These are phyloP conservation scores for Globisporangium sylvaticum DNA, from an alignment of 352 stramenopile species.

Conservation along the genomic window DNA sequence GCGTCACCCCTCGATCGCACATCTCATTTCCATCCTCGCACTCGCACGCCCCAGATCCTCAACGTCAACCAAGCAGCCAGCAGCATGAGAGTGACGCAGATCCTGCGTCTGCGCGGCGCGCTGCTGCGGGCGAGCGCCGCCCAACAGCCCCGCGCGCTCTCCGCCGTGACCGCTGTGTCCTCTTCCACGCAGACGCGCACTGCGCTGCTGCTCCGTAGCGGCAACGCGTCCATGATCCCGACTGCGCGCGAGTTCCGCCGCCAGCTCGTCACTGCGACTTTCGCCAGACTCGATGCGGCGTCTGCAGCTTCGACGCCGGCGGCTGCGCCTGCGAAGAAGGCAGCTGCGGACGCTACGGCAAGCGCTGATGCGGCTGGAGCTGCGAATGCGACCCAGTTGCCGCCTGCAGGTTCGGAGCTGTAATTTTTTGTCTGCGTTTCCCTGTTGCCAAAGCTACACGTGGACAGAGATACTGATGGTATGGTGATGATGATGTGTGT, in stretches of 20 bases:
- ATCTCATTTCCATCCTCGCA: slow-evolving; percentile 2
- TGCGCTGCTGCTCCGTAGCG: background rate
- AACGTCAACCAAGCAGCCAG: background rate
- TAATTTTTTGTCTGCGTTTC: background rate
- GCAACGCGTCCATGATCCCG: background rate
- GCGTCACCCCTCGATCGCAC: background rate
- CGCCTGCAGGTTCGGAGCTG: background rate
- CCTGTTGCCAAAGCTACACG: background rate
- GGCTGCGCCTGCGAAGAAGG: background rate
- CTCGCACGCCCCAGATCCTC: background rate
- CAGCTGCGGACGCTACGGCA: background rate
- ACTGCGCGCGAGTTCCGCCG: slow-evolving; percentile 1
- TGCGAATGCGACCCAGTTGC: background rate
- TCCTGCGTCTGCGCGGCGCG: slow-evolving; percentile 6
- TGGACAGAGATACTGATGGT: background rate
- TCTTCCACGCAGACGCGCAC: background rate
- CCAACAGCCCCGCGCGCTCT: background rate
- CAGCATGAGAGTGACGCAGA: slow-evolving; percentile 8
- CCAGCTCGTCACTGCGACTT: slow-evolving; percentile 1
- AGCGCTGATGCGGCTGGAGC: background rate
- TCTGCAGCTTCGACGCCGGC: background rate
- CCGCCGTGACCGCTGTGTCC: background rate
- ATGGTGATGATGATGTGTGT: background rate
- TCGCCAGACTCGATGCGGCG: background rate
- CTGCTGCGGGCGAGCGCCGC: background rate